These are phyloP conservation scores for Pseudomassariella vexata DNA, from an alignment of 2,329 filamentous ascomycete genomes.

Conservation along the genomic window DNA sequence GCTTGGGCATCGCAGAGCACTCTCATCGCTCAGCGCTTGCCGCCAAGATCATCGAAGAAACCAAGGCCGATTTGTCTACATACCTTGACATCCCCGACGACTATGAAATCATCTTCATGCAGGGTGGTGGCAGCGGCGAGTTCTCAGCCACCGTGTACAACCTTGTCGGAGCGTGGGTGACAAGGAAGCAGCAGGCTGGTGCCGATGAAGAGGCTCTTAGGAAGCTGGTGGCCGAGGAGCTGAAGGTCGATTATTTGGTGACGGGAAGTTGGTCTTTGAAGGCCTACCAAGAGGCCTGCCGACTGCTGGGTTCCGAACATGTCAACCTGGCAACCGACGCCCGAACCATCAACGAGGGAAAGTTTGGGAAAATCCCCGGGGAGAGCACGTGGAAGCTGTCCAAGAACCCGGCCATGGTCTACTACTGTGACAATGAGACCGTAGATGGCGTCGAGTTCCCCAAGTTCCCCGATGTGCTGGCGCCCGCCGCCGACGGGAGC, in stretches of 20 bases:
- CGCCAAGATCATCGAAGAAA: slow-evolving; percentile 69
- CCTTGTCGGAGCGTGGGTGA: slow-evolving; percentile 76
- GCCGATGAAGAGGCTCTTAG: slow-evolving; percentile 49
- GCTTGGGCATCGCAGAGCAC: slow-evolving; percentile 83
- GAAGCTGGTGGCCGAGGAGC: slow-evolving; percentile 59
- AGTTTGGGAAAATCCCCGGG: slow-evolving; percentile 79
- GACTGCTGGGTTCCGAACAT: slow-evolving; percentile 70
- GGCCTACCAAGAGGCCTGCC: slow-evolving; percentile 74
- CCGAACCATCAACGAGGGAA: slow-evolving; percentile 62
- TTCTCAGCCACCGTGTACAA: slow-evolving; percentile 84
- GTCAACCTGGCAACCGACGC: slow-evolving; percentile 76
- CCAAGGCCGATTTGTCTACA: slow-evolving; percentile 66
- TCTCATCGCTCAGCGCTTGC: slow-evolving; percentile 81
- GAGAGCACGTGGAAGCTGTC: slow-evolving; percentile 73
- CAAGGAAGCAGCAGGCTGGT: slow-evolving; percentile 55
- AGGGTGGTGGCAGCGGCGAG: slow-evolving; percentile 78
- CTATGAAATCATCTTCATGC: slow-evolving; percentile 86
- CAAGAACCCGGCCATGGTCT: slow-evolving; percentile 66
- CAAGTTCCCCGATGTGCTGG: slow-evolving; percentile 57
- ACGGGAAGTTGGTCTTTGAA: slow-evolving; percentile 91
- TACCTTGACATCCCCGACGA: slow-evolving; percentile 79
- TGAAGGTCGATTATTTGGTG: slow-evolving; percentile 84
- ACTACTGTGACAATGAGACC: slow-evolving; percentile 92
- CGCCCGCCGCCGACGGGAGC: slow-evolving; percentile 51
- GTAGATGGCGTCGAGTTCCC: slow-evolving; percentile 92